phyloP scores from a whole-genome alignment of 768 basidiomycete species.

The Mycena kentingensis region DNA sequence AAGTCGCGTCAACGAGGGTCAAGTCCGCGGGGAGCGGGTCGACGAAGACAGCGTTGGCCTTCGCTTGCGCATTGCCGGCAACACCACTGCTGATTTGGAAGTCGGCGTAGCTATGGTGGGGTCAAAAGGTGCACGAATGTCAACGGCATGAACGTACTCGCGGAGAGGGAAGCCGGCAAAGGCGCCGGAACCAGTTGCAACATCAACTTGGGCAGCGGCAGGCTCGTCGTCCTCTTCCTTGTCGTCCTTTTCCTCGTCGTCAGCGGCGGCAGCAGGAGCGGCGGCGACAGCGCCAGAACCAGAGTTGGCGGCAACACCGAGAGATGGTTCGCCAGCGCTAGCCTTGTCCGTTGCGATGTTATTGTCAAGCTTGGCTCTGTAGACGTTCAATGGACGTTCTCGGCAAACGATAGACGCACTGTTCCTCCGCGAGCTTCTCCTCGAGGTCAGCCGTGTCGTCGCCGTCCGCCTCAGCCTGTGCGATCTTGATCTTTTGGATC shows the following conservation, averaged over 20 bases:
- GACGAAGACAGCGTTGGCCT: constrained; percentile 43
- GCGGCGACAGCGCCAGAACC: no score
- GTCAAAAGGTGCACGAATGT: neutral
- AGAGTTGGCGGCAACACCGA: neutral
- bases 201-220: no score
- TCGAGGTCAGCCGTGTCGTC: constrained; percentile 31
- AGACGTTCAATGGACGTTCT: no score
- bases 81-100: constrained; percentile 45
- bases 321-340: neutral
- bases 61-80: constrained; percentile 36
- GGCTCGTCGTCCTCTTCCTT: no score
- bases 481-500: constrained; percentile 40
- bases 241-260: no score
- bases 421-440: constrained; percentile 30
- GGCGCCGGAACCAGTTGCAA: no score
- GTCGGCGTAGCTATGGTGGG: constrained; percentile 4
- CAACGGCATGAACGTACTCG: neutral
- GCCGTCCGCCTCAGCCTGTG: constrained; percentile 37
- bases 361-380: neutral
- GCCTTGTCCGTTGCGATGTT: neutral
- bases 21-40: constrained; percentile 38
- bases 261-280: no score
- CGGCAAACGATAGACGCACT: no score
- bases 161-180: neutral
- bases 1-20: constrained; percentile 32